These are phyloP conservation scores for Heliamphora exappendiculata DNA, from an alignment of 148 eudicot species.

Conservation along the genomic window DNA sequence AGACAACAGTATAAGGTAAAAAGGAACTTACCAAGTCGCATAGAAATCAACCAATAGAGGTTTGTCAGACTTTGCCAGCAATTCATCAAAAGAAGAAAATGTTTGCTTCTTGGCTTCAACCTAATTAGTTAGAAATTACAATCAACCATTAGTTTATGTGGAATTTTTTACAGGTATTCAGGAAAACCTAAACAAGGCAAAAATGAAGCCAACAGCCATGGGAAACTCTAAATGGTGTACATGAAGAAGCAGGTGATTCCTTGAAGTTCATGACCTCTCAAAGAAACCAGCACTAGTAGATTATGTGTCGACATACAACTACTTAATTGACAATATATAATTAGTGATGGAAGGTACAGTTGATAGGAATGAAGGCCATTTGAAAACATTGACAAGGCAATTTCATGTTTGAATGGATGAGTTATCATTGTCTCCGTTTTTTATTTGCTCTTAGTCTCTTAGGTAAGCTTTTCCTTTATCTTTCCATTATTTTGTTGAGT, in stretches of 20 bases:
- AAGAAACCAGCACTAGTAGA: not conserved
- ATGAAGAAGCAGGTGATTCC: not conserved
- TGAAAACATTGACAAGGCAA: not conserved
- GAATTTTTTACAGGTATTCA: not conserved
- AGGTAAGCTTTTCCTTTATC: not conserved
- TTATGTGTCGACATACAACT: not conserved
- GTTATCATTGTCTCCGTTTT: not conserved
- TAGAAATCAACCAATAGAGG: constrained; percentile 89
- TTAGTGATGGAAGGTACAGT: not conserved
- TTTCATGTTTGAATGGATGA: not conserved
- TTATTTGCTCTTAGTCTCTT: not conserved
- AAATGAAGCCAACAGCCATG: not conserved
- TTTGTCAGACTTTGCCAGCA: constrained; percentile 61
- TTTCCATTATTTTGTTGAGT: no score
- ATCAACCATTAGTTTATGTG: not conserved
- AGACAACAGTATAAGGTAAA: not conserved
- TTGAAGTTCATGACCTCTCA: not conserved
- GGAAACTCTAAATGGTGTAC: not conserved
- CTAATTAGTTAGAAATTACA: constrained; percentile 23
- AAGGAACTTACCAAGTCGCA: constrained; percentile 68
- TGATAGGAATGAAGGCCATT: not conserved
- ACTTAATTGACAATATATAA: not conserved
- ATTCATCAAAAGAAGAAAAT: constrained; percentile 62
- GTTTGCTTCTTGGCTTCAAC: constrained; percentile 75
- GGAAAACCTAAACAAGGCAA: not conserved